Evolutionary conservation across 306 rosid genomes (phyloP).

Genomic region (Fagus crenata): DNA sequence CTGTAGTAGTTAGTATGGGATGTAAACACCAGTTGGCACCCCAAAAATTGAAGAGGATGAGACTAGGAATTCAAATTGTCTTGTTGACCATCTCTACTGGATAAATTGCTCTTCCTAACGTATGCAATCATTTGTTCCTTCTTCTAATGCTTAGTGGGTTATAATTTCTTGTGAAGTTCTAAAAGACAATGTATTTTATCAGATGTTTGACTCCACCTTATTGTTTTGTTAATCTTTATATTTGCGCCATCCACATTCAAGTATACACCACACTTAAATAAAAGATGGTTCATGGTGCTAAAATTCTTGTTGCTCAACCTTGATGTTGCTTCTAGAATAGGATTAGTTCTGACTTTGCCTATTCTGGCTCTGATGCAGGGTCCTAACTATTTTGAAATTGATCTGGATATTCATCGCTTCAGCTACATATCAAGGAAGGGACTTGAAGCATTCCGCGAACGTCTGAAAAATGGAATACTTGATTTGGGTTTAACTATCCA

Average conservation of each 20-base stretch:
- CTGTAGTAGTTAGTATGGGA: too few species aligned
- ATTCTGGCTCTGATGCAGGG: conserved; percentile 51
- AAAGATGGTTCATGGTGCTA: background rate
- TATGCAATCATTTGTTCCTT: background rate
- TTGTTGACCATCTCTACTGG: background rate
- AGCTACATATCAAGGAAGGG: conserved; percentile 96
- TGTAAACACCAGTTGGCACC: background rate
- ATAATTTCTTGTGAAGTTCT: background rate
- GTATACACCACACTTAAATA: background rate
- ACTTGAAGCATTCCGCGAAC: conserved; percentile 80
- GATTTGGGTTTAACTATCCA: conserved; percentile 88
- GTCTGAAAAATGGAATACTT: conserved; percentile 66
- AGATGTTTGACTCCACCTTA: background rate
- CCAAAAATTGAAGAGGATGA: background rate
- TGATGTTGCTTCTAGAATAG: background rate
- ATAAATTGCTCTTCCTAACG: background rate
- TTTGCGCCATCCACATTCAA: background rate
- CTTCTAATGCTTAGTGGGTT: background rate
- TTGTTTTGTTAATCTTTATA: background rate
- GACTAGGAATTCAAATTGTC: background rate
- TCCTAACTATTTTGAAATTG: conserved; percentile 88
- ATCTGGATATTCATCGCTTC: conserved; percentile 93
- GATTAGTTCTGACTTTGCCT: conserved; percentile 21
- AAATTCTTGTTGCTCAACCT: background rate
- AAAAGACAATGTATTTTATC: background rate